Conservation (phyloP, 768 basidiomycete species). For the Lanmaoa pseudosensibilis region DNA sequence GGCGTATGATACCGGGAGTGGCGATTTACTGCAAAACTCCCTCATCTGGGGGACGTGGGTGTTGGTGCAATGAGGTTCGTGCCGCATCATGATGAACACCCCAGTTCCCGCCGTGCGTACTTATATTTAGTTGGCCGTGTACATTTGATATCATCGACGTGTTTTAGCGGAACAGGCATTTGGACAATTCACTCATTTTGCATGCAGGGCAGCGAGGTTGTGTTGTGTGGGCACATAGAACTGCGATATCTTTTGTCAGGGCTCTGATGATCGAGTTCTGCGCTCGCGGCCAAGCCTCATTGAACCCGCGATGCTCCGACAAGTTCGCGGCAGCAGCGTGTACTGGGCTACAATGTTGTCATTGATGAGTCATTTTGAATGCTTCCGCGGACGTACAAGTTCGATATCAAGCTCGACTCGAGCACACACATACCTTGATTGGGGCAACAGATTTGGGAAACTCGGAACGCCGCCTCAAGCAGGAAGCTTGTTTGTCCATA, state of each 20-base stretch:
- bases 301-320: slow-evolving; percentile 9
- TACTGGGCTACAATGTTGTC: too few relatives aligned
- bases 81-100: slow-evolving; percentile 5
- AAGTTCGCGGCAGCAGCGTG: slow-evolving; percentile 1
- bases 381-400: slow-evolving; percentile 1
- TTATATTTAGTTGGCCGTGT: slow-evolving; percentile 12
- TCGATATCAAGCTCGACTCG: not conserved
- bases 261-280: not conserved
- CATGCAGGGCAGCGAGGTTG: not conserved
- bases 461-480: not conserved
- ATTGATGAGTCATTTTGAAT: not conserved
- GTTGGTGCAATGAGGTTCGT: slow-evolving; percentile 2
- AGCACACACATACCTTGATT: not conserved
- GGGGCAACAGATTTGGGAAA: not conserved
- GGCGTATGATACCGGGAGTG: slow-evolving; percentile 3
- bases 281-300: not conserved
- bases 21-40: not conserved
- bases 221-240: too few relatives aligned
- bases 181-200: slow-evolving; percentile 20
- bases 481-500: not conserved
- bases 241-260: not conserved
- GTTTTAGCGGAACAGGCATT: slow-evolving; percentile 18
- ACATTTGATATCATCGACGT: slow-evolving; percentile 16
- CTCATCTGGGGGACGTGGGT: slow-evolving; percentile 3
- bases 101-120: slow-evolving; percentile 4